Percentiles rank a stretch among this genome's conserved stretches.
phyloP scores from a whole-genome alignment of 805 yeast species.

The Spathaspora arborariae region DNA sequence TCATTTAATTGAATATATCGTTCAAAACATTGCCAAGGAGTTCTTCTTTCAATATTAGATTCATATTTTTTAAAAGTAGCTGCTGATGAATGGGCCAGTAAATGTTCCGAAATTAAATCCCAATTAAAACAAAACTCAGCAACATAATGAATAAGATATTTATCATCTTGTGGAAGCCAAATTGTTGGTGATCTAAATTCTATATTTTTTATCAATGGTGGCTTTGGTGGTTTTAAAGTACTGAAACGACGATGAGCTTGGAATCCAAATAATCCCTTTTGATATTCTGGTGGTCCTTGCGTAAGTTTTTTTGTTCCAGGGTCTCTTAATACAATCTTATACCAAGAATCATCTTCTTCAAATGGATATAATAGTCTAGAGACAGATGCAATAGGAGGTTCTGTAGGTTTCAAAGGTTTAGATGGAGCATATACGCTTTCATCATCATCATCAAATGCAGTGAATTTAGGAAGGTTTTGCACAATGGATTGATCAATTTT shows the following conservation, averaged over 20 bases:
- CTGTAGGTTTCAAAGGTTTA: slow-evolving; percentile 22
- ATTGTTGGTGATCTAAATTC: slow-evolving; percentile 87
- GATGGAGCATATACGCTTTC: background rate
- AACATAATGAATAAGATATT: slow-evolving; percentile 70
- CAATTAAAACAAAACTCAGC: slow-evolving; percentile 89
- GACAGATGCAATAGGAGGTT: slow-evolving; percentile 46
- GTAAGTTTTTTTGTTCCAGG: slow-evolving; percentile 8
- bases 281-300: slow-evolving; percentile 36
- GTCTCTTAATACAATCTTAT: slow-evolving; percentile 51
- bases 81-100: slow-evolving; percentile 62
- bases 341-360: slow-evolving; percentile 64
- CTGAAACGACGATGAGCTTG: slow-evolving; percentile 53
- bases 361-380: slow-evolving; percentile 63
- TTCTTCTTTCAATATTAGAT: slow-evolving; percentile 89
- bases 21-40: slow-evolving; percentile 99
- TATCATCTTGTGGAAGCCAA: slow-evolving; percentile 95
- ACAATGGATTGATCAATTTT: slow-evolving; percentile 46
- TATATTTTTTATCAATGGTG: slow-evolving; percentile 79
- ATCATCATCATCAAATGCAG: slow-evolving; percentile 43
- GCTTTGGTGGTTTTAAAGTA: slow-evolving; percentile 80
- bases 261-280: slow-evolving; percentile 57
- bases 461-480: slow-evolving; percentile 44
- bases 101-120: slow-evolving; percentile 83
- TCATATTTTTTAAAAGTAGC: slow-evolving; percentile 48
- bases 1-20: slow-evolving; percentile 91